Conservation (phyloP, 179 eudicot genomes). For the Amaranthus tricolor region DNA sequence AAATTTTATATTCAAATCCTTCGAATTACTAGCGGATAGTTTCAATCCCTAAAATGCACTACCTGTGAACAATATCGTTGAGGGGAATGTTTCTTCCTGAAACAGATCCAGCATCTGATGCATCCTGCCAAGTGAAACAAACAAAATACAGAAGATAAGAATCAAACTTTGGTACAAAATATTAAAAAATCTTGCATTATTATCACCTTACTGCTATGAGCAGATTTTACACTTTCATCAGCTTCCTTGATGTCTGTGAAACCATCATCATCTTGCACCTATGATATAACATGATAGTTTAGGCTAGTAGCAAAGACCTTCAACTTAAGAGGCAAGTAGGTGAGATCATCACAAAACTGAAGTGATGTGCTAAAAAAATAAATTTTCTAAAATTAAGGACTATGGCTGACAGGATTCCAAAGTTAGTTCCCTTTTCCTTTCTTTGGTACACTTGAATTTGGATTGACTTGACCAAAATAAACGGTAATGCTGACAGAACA, state of each 20-base stretch:
- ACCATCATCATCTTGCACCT: slow-evolving; percentile 95
- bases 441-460: background rate
- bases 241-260: slow-evolving; percentile 62
- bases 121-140: slow-evolving; percentile 47
- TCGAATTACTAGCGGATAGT: slow-evolving; percentile 3
- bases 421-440: too few species aligned
- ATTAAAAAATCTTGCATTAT: slow-evolving; percentile 7
- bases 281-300: slow-evolving; percentile 2
- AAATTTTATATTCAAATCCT: background rate
- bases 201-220: slow-evolving; percentile 51
- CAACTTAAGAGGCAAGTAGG: slow-evolving; percentile 5
- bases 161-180: slow-evolving; percentile 8
- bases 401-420: background rate
- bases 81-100: slow-evolving; percentile 36
- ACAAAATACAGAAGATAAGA: slow-evolving; percentile 3
- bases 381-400: background rate
- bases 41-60: slow-evolving; percentile 10
- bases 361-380: background rate
- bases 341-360: slow-evolving; percentile 4
- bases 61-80: slow-evolving; percentile 41
- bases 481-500: background rate
- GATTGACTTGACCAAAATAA: background rate
- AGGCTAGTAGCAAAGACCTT: slow-evolving; percentile 3
- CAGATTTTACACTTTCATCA: slow-evolving; percentile 51
- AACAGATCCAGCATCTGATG: slow-evolving; percentile 39